A percentile compares a stretch with the other conserved stretches of the same genome.
These are phyloP conservation scores for Zasmidium cellare DNA, from an alignment of 2,329 filamentous ascomycete genomes.

Conservation along the genomic window DNA sequence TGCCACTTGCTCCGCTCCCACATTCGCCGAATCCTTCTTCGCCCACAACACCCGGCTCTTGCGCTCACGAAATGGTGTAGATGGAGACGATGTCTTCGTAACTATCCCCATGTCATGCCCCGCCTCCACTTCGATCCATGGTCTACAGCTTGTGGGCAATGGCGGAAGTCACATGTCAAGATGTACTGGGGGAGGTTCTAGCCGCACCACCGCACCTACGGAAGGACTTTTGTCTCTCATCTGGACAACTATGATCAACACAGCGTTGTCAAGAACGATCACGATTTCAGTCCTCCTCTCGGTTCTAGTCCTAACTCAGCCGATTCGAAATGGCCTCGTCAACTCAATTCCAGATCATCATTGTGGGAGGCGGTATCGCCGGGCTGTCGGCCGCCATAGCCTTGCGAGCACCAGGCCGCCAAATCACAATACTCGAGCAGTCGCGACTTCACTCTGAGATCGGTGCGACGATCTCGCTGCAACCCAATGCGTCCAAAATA, in stretches of 20 bases:
- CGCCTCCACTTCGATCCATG: background rate
- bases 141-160: too few relatives aligned
- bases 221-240: too few relatives aligned
- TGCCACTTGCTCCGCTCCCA: background rate
- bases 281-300: constrained; percentile 7
- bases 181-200: too few relatives aligned
- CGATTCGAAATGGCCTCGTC: constrained; percentile 22
- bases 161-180: too few relatives aligned
- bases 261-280: constrained; percentile 1
- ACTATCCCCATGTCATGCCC: background rate
- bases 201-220: too few relatives aligned
- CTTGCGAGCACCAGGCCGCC: constrained; percentile 34
- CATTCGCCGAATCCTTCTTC: background rate
- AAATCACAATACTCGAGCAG: constrained; percentile 38
- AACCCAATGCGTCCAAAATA: constrained; percentile 39
- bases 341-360: constrained; percentile 35
- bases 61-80: too few relatives aligned
- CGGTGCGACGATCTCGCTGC: constrained; percentile 44
- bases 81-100: too few relatives aligned
- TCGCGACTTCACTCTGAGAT: constrained; percentile 36
- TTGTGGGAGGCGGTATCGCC: constrained; percentile 35
- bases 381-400: constrained; percentile 37
- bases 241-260: constrained; percentile 4
- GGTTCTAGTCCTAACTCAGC: constrained; percentile 7
- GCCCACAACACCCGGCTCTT: background rate